Evolutionary conservation across 805 yeast species (phyloP).

Genomic region (Nakazawaea ishiwadae): DNA sequence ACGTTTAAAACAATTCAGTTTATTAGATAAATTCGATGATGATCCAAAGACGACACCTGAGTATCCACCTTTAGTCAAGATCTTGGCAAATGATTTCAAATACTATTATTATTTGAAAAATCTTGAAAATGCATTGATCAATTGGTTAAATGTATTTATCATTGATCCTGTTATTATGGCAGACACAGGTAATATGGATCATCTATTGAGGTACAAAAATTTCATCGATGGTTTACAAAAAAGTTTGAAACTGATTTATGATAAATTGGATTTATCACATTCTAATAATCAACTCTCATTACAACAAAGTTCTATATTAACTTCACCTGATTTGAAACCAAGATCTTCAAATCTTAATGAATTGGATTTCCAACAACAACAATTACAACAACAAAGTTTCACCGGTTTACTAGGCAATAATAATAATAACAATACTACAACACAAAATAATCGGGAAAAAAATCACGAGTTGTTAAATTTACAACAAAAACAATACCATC

Average conservation of each 20-base stretch:
- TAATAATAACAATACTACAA: no score
- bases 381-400: slow-evolving; percentile 13
- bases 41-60: slow-evolving; percentile 10
- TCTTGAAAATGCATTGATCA: slow-evolving; percentile 20
- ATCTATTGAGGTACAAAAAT: slow-evolving; percentile 9
- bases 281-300: slow-evolving; percentile 6
- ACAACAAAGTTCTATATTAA: slow-evolving; percentile 3
- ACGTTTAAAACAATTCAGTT: slow-evolving; percentile 16
- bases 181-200: slow-evolving; percentile 7
- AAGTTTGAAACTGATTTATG: slow-evolving; percentile 9
- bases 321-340: slow-evolving; percentile 11
- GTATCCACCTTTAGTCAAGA: slow-evolving; percentile 13
- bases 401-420: slow-evolving; percentile 3
- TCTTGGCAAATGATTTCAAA: slow-evolving; percentile 19
- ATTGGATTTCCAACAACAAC: slow-evolving; percentile 12
- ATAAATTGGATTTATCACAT: slow-evolving; percentile 4
- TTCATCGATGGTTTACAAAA: slow-evolving; percentile 8
- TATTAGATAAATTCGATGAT: slow-evolving; percentile 9
- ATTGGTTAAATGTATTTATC: slow-evolving; percentile 22
- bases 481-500: slow-evolving; percentile 3
- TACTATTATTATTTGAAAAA: slow-evolving; percentile 22
- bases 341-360: slow-evolving; percentile 9
- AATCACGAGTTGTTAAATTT: slow-evolving; percentile 1
- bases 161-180: slow-evolving; percentile 10
- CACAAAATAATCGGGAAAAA: no score